Evolutionary conservation across 768 basidiomycete genomes (phyloP), one percentile per base, ranked within the genome.

Genomic region (Gyrodon lividus): DNA sequence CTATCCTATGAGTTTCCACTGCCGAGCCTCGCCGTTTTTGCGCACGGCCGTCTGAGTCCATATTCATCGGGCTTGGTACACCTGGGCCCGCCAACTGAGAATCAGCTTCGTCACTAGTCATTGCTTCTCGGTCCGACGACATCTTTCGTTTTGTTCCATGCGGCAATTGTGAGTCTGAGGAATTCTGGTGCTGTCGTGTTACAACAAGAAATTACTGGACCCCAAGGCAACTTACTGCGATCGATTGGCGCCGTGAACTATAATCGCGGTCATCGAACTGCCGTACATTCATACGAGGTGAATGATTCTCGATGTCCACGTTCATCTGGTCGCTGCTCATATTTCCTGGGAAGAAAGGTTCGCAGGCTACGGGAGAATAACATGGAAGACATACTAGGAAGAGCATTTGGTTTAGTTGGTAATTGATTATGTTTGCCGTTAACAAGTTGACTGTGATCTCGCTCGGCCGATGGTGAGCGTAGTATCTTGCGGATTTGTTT

Each of bases 61-160:
- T 62, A 58, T 74, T 73, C 74, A 82, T 82, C 50, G 71, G 73
- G 53, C 80, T 83, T 17, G 82, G 80, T 40, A 84, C 73, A 33
- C 87, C 87, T 43, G 84, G 83, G 16, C 86, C 88, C 38, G 78
- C 76, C 46, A 90, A 73, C 54, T 83, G 83, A 5, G 82, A 71
- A 61, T 89, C 88, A 43, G 79, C 70, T 58, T 88, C 87, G 58
- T 85, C 84, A 43, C 76, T 76, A 26, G 78, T 72, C 19, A 80
- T 72, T 22, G 67, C 67, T 46, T 71, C 71, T 50, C 80, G 77
- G 74, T 89, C 88, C 56, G 77, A 74, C 20, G 89, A 90, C 76
- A 90, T 85, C 72, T 93, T 93, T 59, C 91, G 81, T 68, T 92
- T 92, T 51, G 81, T 84, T 46, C 89, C 88, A 61, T 83, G 82